Base-by-base conservation (phyloP, 495 filamentous ascomycete species). In the Glutinoglossum americanum region DNA sequence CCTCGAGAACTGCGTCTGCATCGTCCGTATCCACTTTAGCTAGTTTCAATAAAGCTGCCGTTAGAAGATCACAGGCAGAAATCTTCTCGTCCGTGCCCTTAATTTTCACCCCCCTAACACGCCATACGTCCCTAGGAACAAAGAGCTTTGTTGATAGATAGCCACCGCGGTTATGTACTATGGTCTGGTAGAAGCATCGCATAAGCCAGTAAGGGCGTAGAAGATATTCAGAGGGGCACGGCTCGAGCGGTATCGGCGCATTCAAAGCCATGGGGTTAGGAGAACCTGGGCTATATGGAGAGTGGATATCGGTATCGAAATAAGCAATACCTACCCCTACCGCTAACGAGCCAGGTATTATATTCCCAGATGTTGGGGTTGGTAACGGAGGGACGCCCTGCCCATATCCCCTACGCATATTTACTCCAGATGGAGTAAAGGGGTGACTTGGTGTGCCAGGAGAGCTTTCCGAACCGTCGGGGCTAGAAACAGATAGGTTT, bases 181-280 rank as follows among this genome's bases (percentile, higher is more conserved):
- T 79, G 1, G 89, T 95, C 65, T 97, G 88, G 66, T 90, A 94
- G 23, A 98, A 74, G 55, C 82, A 83, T 55, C 93, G 77, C 83
- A 98, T 90, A 19, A 97, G 77, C 93, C 93, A 97, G 70, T 94
- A 97, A 2, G 92, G 92, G 15, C 92, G 82, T 0, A 94, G 76
- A 51, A 94, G 76, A 57, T 81, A 78, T 13, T 92, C 88, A 57
- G 80, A 83, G 2, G 92, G 93, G 64, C 92, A 99, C 17, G 92
- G 86, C 62, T 99, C 92, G 15, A 99, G 75, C 0, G 88, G 80
- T 6, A 80, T 71, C 23, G 90, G 90, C 0, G 72, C 70, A 63
- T 80, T 76, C 17, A 62, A 58, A n/a, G 70, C 71, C 37, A 75
- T 67, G 7, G 75, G 71, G 61, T 83, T 85, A 1, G 84, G 82